These are phyloP conservation scores for Spathaspora sp. DNA, from an alignment of 1,139 yeast genomes.

Conservation along the genomic window DNA sequence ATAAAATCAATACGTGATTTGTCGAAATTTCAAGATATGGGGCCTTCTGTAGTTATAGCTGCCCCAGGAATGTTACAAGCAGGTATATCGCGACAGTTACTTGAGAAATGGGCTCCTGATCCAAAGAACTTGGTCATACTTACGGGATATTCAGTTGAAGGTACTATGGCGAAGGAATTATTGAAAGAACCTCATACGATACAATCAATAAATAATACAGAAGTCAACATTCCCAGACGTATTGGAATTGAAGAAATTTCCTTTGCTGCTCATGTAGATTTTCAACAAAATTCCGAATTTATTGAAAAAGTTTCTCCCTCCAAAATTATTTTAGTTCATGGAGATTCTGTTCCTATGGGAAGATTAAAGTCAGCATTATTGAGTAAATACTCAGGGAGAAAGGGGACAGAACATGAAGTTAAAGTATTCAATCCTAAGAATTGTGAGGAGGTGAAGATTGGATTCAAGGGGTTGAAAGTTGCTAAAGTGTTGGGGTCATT, in stretches of 20 bases:
- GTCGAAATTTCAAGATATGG: constrained; percentile 86
- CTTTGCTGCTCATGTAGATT: constrained; percentile 98
- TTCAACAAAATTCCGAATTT: constrained; percentile 87
- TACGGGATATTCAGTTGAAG: constrained; percentile 98
- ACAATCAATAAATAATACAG: constrained; percentile 78
- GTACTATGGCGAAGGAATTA: constrained; percentile 92
- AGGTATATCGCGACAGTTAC: constrained; percentile 86
- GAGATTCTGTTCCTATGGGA: constrained; percentile 99
- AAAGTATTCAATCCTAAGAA: constrained; percentile 91
- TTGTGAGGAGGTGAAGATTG: constrained; percentile 75
- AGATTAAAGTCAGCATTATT: constrained; percentile 88
- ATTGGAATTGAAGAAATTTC: constrained; percentile 91
- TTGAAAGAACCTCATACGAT: constrained; percentile 87
- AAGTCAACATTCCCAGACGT: constrained; percentile 81
- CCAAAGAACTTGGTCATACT: constrained; percentile 82
- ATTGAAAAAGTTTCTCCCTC: constrained; percentile 85
- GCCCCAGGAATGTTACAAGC: constrained; percentile 98
- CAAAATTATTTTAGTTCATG: constrained; percentile 87
- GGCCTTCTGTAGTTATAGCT: constrained; percentile 95
- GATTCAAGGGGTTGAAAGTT: constrained; percentile 78
- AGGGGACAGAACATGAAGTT: constrained; percentile 89
- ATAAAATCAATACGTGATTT: constrained; percentile 77
- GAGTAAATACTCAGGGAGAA: constrained; percentile 79
- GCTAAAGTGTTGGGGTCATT: constrained; percentile 84
- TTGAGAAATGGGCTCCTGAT: constrained; percentile 98